These are phyloP conservation scores for Chimonanthus praecox DNA, from an alignment of 164 flowering plant species.

Conservation along the genomic window DNA sequence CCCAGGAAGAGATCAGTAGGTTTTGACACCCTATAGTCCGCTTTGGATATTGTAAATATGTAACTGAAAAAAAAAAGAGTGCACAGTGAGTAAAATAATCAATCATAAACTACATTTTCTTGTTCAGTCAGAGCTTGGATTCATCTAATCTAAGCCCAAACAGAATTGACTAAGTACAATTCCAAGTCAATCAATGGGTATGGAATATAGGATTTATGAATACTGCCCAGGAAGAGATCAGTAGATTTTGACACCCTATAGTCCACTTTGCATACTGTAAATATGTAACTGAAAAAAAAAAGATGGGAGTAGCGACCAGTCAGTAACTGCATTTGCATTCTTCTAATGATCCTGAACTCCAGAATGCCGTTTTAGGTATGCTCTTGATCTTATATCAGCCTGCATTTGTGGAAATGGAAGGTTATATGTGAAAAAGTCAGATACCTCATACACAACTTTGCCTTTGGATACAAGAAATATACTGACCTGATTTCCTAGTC, in stretches of 20 bases:
- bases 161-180: neutral
- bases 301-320: neutral
- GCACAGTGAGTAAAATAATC: no score
- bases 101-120: no score
- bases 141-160: neutral
- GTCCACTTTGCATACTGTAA: neutral
- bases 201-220: neutral
- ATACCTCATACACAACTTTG: neutral
- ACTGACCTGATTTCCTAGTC: no score
- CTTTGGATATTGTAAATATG: neutral
- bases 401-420: slow-evolving; percentile 9
- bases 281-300: neutral
- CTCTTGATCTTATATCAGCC: slow-evolving; percentile 25
- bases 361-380: slow-evolving; percentile 11
- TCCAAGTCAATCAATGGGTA: neutral
- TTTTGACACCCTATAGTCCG: neutral
- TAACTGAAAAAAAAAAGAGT: neutral
- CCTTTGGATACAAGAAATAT: neutral
- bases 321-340: neutral
- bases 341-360: neutral
- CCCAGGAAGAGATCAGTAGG: neutral
- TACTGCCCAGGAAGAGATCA: neutral
- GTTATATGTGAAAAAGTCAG: neutral
- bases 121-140: neutral
- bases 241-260: neutral